phyloP scores from a whole-genome alignment of 208 protist species.

The Naegleria gruberi region DNA sequence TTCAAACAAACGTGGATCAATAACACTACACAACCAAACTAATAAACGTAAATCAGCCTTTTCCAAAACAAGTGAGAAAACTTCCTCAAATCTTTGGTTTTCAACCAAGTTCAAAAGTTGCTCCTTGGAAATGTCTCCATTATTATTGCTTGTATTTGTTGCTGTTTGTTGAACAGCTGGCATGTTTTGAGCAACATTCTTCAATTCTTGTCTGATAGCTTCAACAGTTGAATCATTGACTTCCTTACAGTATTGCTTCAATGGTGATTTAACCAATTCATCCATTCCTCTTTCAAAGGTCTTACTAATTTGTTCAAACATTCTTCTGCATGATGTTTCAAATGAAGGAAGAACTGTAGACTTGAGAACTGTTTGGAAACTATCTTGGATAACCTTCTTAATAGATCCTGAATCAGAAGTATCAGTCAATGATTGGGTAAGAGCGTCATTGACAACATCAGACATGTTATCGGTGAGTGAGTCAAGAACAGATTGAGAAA shows the following conservation, averaged over 20 bases:
- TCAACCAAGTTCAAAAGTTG: not conserved
- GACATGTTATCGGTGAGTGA: not conserved
- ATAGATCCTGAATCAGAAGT: not conserved
- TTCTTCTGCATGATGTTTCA: not conserved
- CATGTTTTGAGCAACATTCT: not conserved
- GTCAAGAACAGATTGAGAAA: not conserved
- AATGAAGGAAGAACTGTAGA: not conserved
- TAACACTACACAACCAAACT: not conserved
- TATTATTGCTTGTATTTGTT: not conserved
- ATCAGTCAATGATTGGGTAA: not conserved
- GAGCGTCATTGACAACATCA: not conserved
- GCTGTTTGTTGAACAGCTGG: not conserved
- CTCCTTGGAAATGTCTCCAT: not conserved
- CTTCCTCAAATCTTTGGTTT: not conserved
- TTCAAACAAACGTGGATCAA: not conserved
- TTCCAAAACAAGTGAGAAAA: not conserved
- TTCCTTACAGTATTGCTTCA: not conserved
- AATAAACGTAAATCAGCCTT: not conserved
- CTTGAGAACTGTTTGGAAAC: not conserved
- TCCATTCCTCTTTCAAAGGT: not conserved
- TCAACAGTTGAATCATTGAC: not conserved
- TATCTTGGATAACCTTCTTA: not conserved
- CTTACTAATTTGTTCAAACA: conserved; percentile 16
- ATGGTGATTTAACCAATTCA: not conserved
- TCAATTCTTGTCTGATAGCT: not conserved